Evolutionary conservation across 2,329 filamentous ascomycete genomes (phyloP).

Genomic region (Aureobasidium sp.): DNA sequence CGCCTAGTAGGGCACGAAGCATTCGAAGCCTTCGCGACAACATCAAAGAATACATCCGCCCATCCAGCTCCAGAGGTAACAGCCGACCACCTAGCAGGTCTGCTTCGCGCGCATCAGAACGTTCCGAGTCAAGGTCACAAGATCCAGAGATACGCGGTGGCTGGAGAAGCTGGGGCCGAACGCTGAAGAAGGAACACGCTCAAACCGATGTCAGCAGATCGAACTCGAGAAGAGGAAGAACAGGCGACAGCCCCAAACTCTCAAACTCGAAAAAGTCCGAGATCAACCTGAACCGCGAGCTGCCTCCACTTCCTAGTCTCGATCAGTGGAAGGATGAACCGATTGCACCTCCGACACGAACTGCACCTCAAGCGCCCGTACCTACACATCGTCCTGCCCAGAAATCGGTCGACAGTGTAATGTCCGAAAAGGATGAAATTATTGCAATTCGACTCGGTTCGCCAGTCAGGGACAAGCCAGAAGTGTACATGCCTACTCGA

Average conservation of each 20-base stretch:
- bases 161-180: conserved; percentile 12
- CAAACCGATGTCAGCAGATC: conserved; percentile 10
- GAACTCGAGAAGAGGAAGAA: conserved; percentile 8
- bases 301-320: conserved; percentile 42
- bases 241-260: not conserved
- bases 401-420: conserved; percentile 9
- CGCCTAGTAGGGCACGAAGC: conserved; percentile 28
- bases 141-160: conserved; percentile 7
- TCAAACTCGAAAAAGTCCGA: conserved; percentile 6
- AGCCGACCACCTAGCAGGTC: conserved; percentile 5
- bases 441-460: conserved; percentile 21
- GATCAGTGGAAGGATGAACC: conserved; percentile 32
- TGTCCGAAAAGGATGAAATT: conserved; percentile 19
- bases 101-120: not conserved
- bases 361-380: not conserved
- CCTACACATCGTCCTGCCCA: not conserved
- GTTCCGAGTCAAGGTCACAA: not conserved
- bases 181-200: conserved; percentile 1
- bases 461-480: conserved; percentile 19
- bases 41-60: conserved; percentile 38
- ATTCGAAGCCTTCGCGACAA: conserved; percentile 34
- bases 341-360: conserved; percentile 7
- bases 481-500: conserved; percentile 19
- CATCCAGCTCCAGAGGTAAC: conserved; percentile 20
- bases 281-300: conserved; percentile 41